A percentile compares a stretch with the other conserved stretches of the same genome.
These are phyloP conservation scores for Lyophyllum decastes DNA, from an alignment of 768 basidiomycete species.

Conservation along the genomic window DNA sequence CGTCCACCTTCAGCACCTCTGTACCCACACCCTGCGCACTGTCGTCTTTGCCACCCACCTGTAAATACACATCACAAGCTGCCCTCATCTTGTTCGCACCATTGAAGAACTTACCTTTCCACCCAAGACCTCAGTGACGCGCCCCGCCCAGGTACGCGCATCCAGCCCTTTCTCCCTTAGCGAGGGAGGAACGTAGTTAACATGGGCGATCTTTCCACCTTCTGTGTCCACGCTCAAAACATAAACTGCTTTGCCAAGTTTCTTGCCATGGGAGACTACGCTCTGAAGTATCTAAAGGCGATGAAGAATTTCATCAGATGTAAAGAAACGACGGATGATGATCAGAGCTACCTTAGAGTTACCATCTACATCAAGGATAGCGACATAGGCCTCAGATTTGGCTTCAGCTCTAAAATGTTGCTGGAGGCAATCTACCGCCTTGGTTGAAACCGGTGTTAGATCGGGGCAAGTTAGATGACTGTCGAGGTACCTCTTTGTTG, in stretches of 20 bases:
- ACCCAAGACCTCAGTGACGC: constrained; percentile 77
- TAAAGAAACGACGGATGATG: not conserved
- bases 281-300: constrained; percentile 65
- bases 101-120: constrained; percentile 69
- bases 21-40: constrained; percentile 86
- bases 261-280: constrained; percentile 76
- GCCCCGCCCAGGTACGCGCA: constrained; percentile 86
- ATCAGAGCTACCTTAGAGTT: constrained; percentile 71
- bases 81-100: not conserved
- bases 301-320: constrained; percentile 2
- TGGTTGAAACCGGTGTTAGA: constrained; percentile 25
- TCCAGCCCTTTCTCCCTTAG: constrained; percentile 70
- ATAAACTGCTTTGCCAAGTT: constrained; percentile 82
- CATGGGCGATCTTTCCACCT: constrained; percentile 79
- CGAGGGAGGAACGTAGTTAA: constrained; percentile 71
- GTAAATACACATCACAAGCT: constrained; percentile 3
- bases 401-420: constrained; percentile 80
- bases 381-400: constrained; percentile 68
- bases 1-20: constrained; percentile 59
- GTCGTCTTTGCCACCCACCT: constrained; percentile 97
- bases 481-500: constrained; percentile 67
- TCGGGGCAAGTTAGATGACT: not conserved
- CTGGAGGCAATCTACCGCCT: constrained; percentile 70
- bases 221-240: constrained; percentile 79
- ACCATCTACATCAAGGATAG: constrained; percentile 73